Percentiles rank a stretch among this genome's conserved stretches.
Conservation (phyloP, 139 green algal species). For the Astrephomene gubernaculifera region DNA sequence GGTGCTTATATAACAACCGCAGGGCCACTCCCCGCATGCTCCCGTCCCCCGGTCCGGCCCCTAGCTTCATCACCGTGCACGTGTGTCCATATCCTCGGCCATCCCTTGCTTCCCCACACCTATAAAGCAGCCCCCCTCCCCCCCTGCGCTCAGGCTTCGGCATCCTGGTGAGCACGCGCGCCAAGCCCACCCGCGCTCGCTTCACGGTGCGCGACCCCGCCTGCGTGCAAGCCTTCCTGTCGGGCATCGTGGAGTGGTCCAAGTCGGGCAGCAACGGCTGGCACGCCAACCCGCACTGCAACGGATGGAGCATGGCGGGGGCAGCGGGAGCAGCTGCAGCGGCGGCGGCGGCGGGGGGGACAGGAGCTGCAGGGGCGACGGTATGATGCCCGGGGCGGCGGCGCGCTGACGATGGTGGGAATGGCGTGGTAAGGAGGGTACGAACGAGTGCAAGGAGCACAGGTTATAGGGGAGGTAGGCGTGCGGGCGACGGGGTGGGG, state of each 20-base stretch:
- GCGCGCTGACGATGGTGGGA: too few relatives aligned
- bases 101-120: not conserved
- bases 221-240: conserved; percentile 81
- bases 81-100: too few relatives aligned
- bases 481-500: too few relatives aligned
- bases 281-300: conserved; percentile 38
- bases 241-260: conserved; percentile 59
- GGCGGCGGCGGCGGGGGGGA: too few relatives aligned
- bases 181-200: conserved; percentile 80
- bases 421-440: too few relatives aligned
- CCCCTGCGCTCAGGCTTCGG: conserved; percentile 66
- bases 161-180: conserved; percentile 87
- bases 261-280: conserved; percentile 56
- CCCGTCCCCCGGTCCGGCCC: not conserved
- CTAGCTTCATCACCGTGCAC: too few relatives aligned
- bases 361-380: too few relatives aligned
- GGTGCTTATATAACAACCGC: too few relatives aligned
- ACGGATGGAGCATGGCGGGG: conserved; percentile 16
- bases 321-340: not conserved
- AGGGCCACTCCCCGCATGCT: too few relatives aligned
- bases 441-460: too few relatives aligned
- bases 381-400: too few relatives aligned
- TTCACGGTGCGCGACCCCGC: conserved; percentile 81
- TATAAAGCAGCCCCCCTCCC: not conserved
- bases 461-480: too few relatives aligned